Percentiles rank a stretch among this genome's conserved stretches.
Evolutionary conservation across 139 green algal genomes (phyloP).

Genomic region (Ettlia oleoabundans): DNA sequence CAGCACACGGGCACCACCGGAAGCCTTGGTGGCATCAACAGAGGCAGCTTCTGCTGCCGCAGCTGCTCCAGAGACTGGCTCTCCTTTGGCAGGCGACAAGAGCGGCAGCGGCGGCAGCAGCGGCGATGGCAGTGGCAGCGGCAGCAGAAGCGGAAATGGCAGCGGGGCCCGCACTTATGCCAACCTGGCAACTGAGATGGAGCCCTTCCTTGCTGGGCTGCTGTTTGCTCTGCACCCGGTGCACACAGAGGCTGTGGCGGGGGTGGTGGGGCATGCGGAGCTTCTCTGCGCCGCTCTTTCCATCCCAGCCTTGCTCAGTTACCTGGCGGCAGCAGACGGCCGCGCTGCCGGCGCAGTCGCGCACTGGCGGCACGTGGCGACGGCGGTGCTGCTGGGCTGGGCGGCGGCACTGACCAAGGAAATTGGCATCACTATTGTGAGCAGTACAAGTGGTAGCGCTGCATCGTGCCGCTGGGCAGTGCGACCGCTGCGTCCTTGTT

Average conservation of each 20-base stretch:
- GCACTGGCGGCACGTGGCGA: slow-evolving; percentile 57
- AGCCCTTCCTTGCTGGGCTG: slow-evolving; percentile 56
- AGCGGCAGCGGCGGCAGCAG: background rate
- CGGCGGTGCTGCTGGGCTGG: slow-evolving; percentile 47
- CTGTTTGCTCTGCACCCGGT: slow-evolving; percentile 79
- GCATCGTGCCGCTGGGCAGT: background rate
- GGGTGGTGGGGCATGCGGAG: slow-evolving; percentile 81
- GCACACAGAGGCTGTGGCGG: slow-evolving; percentile 82
- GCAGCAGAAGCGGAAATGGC: background rate
- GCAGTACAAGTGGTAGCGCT: background rate
- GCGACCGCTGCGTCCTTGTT: background rate
- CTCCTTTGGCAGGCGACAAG: background rate
- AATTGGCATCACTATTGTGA: slow-evolving; percentile 79
- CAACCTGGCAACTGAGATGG: background rate
- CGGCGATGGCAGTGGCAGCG: background rate
- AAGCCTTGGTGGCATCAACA: no score
- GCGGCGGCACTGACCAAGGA: slow-evolving; percentile 77
- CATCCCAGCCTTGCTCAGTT: slow-evolving; percentile 66
- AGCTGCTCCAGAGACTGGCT: background rate
- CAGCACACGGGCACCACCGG: background rate
- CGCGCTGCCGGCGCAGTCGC: background rate
- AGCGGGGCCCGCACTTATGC: no score
- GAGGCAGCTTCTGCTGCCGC: no score
- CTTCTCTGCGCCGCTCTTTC: slow-evolving; percentile 60
- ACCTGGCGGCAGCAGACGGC: slow-evolving; percentile 54